Conservation (phyloP, 2,329 filamentous ascomycete species). For the Botrytis squamosa region DNA sequence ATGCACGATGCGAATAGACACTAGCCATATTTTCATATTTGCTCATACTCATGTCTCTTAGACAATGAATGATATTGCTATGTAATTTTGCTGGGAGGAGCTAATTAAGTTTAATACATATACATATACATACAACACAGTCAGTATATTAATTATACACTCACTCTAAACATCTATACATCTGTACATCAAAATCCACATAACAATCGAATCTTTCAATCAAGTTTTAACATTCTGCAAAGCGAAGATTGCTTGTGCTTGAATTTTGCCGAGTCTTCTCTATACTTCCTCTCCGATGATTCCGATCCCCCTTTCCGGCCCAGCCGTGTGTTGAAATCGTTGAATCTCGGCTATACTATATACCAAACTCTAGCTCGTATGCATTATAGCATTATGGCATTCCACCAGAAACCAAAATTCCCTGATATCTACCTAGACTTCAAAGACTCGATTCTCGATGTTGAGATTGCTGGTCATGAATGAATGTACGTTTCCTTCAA, state of each 20-base stretch:
- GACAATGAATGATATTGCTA: neutral
- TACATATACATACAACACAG: no score
- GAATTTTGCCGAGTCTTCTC: no score
- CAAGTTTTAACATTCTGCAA: neutral
- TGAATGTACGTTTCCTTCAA: neutral
- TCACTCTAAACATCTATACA: no score
- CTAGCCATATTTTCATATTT: neutral
- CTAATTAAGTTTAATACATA: neutral
- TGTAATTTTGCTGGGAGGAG: neutral
- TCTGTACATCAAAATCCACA: neutral
- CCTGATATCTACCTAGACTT: neutral
- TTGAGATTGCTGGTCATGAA: neutral
- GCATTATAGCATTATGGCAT: neutral
- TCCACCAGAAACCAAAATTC: rapidly evolving
- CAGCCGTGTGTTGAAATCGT: neutral
- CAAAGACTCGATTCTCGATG: neutral
- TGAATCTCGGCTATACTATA: neutral
- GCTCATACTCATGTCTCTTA: neutral
- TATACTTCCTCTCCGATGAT: neutral
- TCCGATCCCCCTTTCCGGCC: neutral
- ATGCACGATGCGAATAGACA: neutral
- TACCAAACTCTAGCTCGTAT: neutral
- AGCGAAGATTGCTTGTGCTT: neutral
- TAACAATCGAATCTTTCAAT: neutral
- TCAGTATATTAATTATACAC: neutral